Conservation (phyloP, 768 basidiomycete genomes). For the Leccinum pellstonianum region DNA sequence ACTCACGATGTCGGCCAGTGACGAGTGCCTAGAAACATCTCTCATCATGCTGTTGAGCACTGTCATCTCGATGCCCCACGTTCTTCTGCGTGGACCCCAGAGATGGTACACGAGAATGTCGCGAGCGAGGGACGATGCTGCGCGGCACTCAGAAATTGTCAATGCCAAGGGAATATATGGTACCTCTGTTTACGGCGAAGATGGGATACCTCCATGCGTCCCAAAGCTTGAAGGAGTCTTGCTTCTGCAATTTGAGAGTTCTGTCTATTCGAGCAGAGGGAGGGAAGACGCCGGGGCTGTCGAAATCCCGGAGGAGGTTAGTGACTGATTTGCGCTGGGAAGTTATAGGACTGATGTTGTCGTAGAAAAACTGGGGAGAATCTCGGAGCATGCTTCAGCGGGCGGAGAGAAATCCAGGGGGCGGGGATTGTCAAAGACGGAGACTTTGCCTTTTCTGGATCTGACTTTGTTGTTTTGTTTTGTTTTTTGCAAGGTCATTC, state of each 20-base stretch:
- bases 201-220: slow-evolving; percentile 70
- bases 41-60: slow-evolving; percentile 83
- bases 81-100: slow-evolving; percentile 83
- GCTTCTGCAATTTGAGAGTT: slow-evolving; percentile 57
- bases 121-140: slow-evolving; percentile 43
- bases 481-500: neutral
- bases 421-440: neutral
- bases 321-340: slow-evolving; percentile 20
- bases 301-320: slow-evolving; percentile 49
- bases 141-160: neutral
- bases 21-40: slow-evolving; percentile 76
- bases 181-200: slow-evolving; percentile 69
- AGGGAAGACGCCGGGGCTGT: slow-evolving; percentile 65
- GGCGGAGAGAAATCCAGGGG: neutral
- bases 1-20: slow-evolving; percentile 79
- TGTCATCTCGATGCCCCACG: slow-evolving; percentile 96
- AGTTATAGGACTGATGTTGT: slow-evolving; percentile 11
- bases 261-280: slow-evolving; percentile 73
- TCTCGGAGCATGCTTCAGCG: slow-evolving; percentile 28
- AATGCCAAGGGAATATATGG: neutral
- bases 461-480: slow-evolving; percentile 14
- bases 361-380: slow-evolving; percentile 21
- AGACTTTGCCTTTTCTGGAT: slow-evolving; percentile 22
- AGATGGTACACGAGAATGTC: slow-evolving; percentile 79
- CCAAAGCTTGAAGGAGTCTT: slow-evolving; percentile 59